Percentiles rank a stretch among this genome's conserved stretches.
Conservation (phyloP, 139 green algal species). For the Haematococcus lacustris region DNA sequence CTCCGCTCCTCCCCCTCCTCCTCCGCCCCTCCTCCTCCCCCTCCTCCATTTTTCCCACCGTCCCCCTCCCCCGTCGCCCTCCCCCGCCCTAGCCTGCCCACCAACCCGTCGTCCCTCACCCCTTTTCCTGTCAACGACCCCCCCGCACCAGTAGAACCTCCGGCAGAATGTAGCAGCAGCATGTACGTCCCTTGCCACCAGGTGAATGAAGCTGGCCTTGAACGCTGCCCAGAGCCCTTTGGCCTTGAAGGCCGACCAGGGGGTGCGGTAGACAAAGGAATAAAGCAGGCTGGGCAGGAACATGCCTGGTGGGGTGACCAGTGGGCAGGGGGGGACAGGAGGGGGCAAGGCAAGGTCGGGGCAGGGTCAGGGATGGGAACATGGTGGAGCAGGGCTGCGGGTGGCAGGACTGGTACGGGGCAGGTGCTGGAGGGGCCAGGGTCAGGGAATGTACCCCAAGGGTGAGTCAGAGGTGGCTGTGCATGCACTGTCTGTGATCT, state of each 20-base stretch:
- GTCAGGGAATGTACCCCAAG: not conserved
- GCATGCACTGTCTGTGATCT: not conserved
- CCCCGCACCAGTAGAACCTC: too few relatives aligned
- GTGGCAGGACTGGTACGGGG: not conserved
- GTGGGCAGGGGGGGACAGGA: not conserved
- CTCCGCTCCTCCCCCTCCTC: too few relatives aligned
- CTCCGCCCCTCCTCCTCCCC: too few relatives aligned
- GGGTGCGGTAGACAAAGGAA: constrained; percentile 40
- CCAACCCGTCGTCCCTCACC: too few relatives aligned
- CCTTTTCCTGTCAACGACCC: too few relatives aligned
- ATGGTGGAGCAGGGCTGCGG: not conserved
- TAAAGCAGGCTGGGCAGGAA: constrained; percentile 42
- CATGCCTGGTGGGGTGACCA: constrained; percentile 24
- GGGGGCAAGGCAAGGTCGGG: too few relatives aligned
- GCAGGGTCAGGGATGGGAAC: not conserved
- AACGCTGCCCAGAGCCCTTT: constrained; percentile 21
- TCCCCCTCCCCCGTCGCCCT: too few relatives aligned
- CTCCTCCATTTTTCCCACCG: too few relatives aligned
- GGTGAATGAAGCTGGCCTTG: constrained; percentile 8
- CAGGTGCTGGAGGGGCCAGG: not conserved
- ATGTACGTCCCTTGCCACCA: constrained; percentile 9
- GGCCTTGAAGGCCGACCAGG: constrained; percentile 2
- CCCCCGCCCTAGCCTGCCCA: too few relatives aligned
- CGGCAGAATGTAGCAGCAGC: constrained; percentile 6
- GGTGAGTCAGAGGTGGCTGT: not conserved